Evolutionary conservation across 2,329 filamentous ascomycete species (phyloP).

Genomic region (Trichoderma harzianum): DNA sequence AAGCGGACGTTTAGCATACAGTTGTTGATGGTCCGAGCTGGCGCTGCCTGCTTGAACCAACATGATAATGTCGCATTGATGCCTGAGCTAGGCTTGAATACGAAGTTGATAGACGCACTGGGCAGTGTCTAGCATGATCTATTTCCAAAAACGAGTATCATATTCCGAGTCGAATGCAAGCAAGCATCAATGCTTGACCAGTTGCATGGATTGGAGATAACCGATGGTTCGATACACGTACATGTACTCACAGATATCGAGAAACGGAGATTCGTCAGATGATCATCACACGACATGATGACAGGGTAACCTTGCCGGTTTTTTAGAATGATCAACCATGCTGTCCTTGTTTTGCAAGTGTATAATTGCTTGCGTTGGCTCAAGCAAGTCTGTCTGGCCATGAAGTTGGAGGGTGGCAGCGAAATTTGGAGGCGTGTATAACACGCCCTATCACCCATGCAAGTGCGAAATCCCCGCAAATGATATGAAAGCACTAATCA

Average conservation of each 20-base stretch:
- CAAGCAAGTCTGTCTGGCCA: not conserved
- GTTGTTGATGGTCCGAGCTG: not conserved
- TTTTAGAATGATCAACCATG: not conserved
- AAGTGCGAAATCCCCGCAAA: not conserved
- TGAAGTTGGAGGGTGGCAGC: not conserved
- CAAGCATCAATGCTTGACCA: not conserved
- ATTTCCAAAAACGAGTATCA: not conserved
- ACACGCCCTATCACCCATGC: not conserved
- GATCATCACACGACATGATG: not conserved
- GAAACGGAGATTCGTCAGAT: not conserved
- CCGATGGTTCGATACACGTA: slow-evolving; percentile 6
- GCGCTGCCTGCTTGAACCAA: not conserved
- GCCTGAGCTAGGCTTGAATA: not conserved
- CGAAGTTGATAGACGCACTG: not conserved
- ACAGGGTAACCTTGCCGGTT: not conserved
- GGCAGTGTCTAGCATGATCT: not conserved
- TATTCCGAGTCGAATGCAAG: not conserved
- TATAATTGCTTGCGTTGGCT: not conserved
- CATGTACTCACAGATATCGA: not conserved
- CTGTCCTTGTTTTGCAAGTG: not conserved
- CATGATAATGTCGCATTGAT: not conserved
- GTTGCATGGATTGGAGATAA: slow-evolving; percentile 4
- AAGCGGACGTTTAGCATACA: not conserved
- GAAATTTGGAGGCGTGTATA: not conserved
- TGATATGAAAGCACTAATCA: not conserved